Percentiles rank a stretch among this genome's conserved stretches.
phyloP scores from a whole-genome alignment of 768 basidiomycete species.

The Naganishia friedmannii region DNA sequence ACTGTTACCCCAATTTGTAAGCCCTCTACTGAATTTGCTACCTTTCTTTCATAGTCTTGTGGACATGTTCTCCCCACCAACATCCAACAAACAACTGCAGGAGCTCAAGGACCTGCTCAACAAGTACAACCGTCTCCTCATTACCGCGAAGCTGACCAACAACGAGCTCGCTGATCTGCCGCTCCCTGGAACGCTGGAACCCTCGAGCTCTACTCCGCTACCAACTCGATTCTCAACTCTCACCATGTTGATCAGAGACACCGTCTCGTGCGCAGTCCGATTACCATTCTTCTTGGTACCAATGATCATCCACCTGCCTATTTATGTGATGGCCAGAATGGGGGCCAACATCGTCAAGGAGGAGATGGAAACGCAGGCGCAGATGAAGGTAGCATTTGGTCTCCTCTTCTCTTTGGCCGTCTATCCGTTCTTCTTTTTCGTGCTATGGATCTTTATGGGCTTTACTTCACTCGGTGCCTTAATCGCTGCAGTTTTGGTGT shows the following conservation, averaged over 20 bases:
- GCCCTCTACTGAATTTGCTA: neutral
- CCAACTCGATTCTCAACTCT: constrained; percentile 82
- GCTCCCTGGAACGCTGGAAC: constrained; percentile 78
- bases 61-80: constrained; percentile 54
- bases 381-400: constrained; percentile 91
- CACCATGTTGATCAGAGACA: constrained; percentile 71
- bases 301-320: constrained; percentile 60
- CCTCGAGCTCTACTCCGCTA: constrained; percentile 66
- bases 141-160: constrained; percentile 78
- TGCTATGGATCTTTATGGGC: constrained; percentile 78
- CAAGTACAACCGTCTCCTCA: constrained; percentile 81
- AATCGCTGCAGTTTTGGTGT: constrained; percentile 66
- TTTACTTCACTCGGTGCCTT: constrained; percentile 72
- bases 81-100: constrained; percentile 62
- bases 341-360: constrained; percentile 73
- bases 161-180: constrained; percentile 78
- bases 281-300: constrained; percentile 89
- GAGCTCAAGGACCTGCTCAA: constrained; percentile 68
- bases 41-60: constrained; percentile 31
- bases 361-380: constrained; percentile 92
- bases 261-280: constrained; percentile 65
- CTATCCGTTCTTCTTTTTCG: constrained; percentile 80
- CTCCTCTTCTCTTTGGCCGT: constrained; percentile 68
- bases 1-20: too few relatives aligned
- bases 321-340: constrained; percentile 74